Base-by-base conservation (phyloP, 768 basidiomycete species). In the Mycena vulgaris region DNA sequence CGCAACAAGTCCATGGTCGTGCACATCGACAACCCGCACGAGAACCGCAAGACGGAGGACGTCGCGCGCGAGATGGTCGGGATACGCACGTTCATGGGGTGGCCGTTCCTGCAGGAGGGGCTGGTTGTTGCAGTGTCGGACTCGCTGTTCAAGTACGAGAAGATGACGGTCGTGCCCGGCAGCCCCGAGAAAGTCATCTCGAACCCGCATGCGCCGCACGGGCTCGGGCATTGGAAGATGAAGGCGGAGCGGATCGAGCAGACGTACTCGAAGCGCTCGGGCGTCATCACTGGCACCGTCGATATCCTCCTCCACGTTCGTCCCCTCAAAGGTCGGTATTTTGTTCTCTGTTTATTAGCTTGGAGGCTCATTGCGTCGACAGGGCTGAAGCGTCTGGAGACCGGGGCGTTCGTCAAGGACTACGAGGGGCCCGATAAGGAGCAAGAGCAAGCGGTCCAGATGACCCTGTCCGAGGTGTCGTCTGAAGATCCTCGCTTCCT, bases 51-150 rank as follows among this genome's bases (percentile, higher is more conserved):
- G 79, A 81, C 89, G 8, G 89, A 92, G 75, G 93, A 93, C 17
- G 80, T 98, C 28, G 97, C 95, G 10, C 80, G 83, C 51, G 86
- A 88, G 76, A 87, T 95, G 84, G 83, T 98, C 51, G 95, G 94
- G 19, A 83, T 92, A 77, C 88, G 93, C 47, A 89, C 89, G 0
- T 98, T 93, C 78, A 83, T 92, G 64, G 91, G 92, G 28, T 99
- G 97, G 97, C 98, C 98, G 0, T 99, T 97, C 86, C 82, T 99
- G 47, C 93, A 94, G 74, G 98, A 99, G 81, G 97, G 95, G 2
- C 81, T 90, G 74, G 95, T 98, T 1, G 90, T 92, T 2, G 93
- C 92, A 21, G 87, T 98, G 9, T 97, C 95, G 21, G 97, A 99
- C 78, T 87, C 90, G 39, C 78, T 93, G 69, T 95, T 96, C 89